phyloP scores from a whole-genome alignment of 2,329 filamentous ascomycete genomes.

The Thielaviopsis punctulata region DNA sequence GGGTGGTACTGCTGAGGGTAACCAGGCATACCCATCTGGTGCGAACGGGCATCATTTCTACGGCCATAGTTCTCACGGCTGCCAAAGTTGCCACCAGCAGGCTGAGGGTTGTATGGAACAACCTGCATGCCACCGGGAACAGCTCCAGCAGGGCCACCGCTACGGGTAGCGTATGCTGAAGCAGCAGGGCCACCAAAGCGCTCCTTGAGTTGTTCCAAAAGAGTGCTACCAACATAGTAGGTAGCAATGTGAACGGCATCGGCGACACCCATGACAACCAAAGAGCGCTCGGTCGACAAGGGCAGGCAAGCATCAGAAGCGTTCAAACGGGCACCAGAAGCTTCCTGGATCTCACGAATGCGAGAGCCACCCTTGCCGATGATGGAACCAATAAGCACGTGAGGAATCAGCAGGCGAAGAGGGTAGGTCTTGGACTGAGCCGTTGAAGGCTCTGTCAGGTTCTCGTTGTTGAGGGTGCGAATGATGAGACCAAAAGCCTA shows the following conservation, averaged over 20 bases:
- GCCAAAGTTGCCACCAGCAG: constrained; percentile 70
- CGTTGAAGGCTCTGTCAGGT: constrained; percentile 70
- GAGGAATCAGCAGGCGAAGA: constrained; percentile 82
- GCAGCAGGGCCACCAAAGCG: constrained; percentile 89
- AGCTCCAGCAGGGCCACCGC: constrained; percentile 79
- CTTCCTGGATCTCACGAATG: constrained; percentile 96
- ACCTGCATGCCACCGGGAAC: constrained; percentile 98
- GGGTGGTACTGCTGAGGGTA: constrained; percentile 53
- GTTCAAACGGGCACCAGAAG: constrained; percentile 88
- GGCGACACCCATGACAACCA: constrained; percentile 92
- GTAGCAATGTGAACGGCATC: constrained; percentile 98
- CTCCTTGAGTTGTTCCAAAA: constrained; percentile 92
- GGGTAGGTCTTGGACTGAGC: constrained; percentile 95
- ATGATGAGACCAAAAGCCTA: constrained; percentile 96
- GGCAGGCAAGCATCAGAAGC: constrained; percentile 90
- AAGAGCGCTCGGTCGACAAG: constrained; percentile 88
- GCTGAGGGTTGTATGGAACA: constrained; percentile 91
- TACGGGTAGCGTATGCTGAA: constrained; percentile 93
- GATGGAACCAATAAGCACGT: constrained; percentile 95
- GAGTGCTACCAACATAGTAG: constrained; percentile 96
- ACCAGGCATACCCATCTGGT: constrained; percentile 62
- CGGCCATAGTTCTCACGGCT: constrained; percentile 70
- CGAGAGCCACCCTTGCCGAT: constrained; percentile 93
- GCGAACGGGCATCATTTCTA: constrained; percentile 54
- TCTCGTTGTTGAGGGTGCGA: constrained; percentile 93